Base-by-base conservation (phyloP, 2,329 filamentous ascomycete genomes). In the Neofusicoccum umdonicola region DNA sequence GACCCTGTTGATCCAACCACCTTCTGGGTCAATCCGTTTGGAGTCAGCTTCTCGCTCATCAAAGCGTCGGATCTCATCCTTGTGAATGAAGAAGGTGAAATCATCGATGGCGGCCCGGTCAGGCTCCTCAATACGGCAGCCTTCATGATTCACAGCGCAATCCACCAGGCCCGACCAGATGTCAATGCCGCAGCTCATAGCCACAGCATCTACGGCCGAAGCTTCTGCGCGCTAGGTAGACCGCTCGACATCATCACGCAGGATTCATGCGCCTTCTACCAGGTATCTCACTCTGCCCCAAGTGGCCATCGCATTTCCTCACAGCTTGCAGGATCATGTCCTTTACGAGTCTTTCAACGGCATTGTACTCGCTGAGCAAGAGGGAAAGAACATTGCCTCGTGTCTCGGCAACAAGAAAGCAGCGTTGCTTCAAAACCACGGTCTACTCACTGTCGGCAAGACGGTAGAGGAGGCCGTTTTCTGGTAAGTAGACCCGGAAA, bases 21-120 rank as follows among this genome's bases (percentile, higher is more conserved):
- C 0, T 88, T 89, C 76, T 89, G 87, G 87, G 85, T 90, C 4
- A 90, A 90, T 68, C 88, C 87, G 0, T 87, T 89, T 64, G 87
- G 87, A 11, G 81, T 86, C 1, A 82, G 85, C 2, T 90, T 88
- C 76, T 84, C 83, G 5, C 77, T 86, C 62, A 84, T 90, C 48
- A 88, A 85, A 64, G 81, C 83, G 0, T 88, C 85, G 0, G 87
- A 91, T 68, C 80, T 91, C n/a, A 89, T 91, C 62, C 85, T 84
- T 15, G 88, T 91, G 1, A 81, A 88, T 69, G 80, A 86, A 58
- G 73, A 82, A 0, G 88, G 88, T 1, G 77, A 85, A 27, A 82
- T 90, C 27, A 83, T 91, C 37, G 88, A 86, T 11, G 88, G 88
- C 3, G 88, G 88, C 9, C 69, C 71, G 51, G 71, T 69, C 34